A percentile compares a stretch with the other conserved stretches of the same genome.
phyloP scores from a whole-genome alignment of 2,329 filamentous ascomycete genomes.

The Zasmidium angulare region DNA sequence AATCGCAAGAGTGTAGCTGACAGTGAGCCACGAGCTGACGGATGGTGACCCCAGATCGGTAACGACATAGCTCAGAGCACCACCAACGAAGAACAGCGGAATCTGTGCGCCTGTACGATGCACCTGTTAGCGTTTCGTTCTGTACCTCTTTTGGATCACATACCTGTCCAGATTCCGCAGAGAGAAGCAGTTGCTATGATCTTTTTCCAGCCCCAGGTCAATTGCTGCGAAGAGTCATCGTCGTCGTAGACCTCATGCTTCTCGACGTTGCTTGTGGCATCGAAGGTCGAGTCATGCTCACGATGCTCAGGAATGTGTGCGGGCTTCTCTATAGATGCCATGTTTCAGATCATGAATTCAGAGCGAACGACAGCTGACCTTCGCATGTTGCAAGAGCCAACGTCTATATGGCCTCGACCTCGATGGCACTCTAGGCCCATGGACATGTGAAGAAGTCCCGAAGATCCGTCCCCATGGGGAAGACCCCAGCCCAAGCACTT shows the following conservation, averaged over 20 bases:
- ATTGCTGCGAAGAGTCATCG: not conserved
- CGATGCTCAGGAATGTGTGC: not conserved
- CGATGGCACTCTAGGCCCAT: not conserved
- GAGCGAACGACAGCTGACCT: too few relatives aligned
- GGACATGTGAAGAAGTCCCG: not conserved
- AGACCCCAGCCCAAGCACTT: not conserved
- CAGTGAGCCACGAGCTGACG: constrained; percentile 14
- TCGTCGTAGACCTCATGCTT: constrained; percentile 1
- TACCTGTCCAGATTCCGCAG: constrained; percentile 8
- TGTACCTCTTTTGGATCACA: not conserved
- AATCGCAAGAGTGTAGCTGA: constrained; percentile 17
- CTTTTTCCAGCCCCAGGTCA: constrained; percentile 5
- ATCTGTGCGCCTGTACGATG: constrained; percentile 12
- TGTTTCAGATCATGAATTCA: not conserved
- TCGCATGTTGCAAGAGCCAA: too few relatives aligned
- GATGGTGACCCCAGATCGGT: constrained; percentile 11
- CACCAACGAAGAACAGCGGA: constrained; percentile 16
- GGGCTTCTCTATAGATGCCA: not conserved
- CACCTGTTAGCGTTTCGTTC: not conserved
- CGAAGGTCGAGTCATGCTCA: not conserved
- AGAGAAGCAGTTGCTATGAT: constrained; percentile 8
- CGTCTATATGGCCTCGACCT: not conserved
- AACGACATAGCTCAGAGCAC: constrained; percentile 12
- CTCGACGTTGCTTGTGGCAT: not conserved
- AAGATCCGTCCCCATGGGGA: not conserved